These are phyloP conservation scores for Penicillium sumatraense DNA, from an alignment of 2,329 filamentous ascomycete species.

Conservation along the genomic window DNA sequence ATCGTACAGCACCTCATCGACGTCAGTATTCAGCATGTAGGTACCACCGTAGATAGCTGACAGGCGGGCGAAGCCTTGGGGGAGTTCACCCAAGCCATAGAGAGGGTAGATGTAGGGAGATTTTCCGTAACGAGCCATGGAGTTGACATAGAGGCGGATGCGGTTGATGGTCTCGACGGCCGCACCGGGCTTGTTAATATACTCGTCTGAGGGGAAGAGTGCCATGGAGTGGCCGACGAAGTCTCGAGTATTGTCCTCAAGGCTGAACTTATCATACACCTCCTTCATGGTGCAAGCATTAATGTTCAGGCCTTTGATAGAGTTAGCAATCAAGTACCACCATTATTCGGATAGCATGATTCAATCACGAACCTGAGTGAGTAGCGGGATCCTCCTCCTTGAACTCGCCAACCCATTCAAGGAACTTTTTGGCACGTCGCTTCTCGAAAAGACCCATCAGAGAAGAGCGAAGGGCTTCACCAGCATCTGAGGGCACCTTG, in stretches of 20 bases:
- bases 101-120: constrained; percentile 99
- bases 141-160: constrained; percentile 96
- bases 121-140: constrained; percentile 95
- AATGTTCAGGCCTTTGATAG: constrained; percentile 73
- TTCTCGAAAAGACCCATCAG: constrained; percentile 99
- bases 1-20: constrained; percentile 89
- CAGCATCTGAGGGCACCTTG: constrained; percentile 93
- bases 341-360: background rate
- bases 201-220: constrained; percentile 87
- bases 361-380: constrained; percentile 74
- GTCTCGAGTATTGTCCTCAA: constrained; percentile 86
- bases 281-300: constrained; percentile 87
- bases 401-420: constrained; percentile 92
- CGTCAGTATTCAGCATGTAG: constrained; percentile 97
- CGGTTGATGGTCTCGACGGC: constrained; percentile 87
- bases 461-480: constrained; percentile 86
- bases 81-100: constrained; percentile 95
- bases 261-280: constrained; percentile 97
- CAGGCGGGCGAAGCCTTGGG: constrained; percentile 94
- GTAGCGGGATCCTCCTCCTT: constrained; percentile 79
- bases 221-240: constrained; percentile 99
- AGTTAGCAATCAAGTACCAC: constrained; percentile 21
- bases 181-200: constrained; percentile 73
- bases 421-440: constrained; percentile 92
- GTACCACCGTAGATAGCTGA: constrained; percentile 98